Evolutionary conservation across 2,329 filamentous ascomycete species (phyloP).

Genomic region (Colletotrichum sp.): DNA sequence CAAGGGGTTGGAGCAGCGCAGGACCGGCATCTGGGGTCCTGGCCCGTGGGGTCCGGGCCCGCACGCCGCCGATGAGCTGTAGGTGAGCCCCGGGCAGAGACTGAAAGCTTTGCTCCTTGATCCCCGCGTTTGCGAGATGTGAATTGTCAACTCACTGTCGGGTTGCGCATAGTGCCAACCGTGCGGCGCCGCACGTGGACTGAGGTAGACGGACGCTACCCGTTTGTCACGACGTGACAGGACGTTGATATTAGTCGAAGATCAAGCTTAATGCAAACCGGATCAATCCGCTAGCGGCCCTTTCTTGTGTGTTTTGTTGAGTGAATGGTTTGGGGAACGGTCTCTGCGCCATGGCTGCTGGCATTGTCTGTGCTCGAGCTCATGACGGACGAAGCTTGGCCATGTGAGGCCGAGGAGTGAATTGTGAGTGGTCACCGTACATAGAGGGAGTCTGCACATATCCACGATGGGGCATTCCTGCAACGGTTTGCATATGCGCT

Average conservation of each 20-base stretch:
- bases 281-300: neutral
- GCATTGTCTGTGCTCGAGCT: neutral
- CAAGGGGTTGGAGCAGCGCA: constrained; percentile 25
- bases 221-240: neutral
- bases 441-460: neutral
- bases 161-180: constrained; percentile 10
- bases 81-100: constrained; percentile 13
- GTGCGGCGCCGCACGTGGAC: neutral
- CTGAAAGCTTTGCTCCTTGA: neutral
- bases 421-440: neutral
- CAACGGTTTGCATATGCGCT: neutral
- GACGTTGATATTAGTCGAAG: neutral
- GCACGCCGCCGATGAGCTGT: constrained; percentile 15
- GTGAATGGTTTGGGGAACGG: neutral
- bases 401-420: neutral
- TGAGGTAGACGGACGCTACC: neutral
- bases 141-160: constrained; percentile 13
- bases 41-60: neutral
- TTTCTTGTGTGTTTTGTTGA: neutral
- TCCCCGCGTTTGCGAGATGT: neutral
- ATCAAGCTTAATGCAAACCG: neutral
- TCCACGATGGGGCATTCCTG: neutral
- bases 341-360: neutral
- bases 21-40: neutral
- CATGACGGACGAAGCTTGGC: neutral